A percentile compares a stretch with the other conserved stretches of the same genome.
phyloP scores from a whole-genome alignment of 495 filamentous ascomycete species.

The Parathielavia hyrcaniae region DNA sequence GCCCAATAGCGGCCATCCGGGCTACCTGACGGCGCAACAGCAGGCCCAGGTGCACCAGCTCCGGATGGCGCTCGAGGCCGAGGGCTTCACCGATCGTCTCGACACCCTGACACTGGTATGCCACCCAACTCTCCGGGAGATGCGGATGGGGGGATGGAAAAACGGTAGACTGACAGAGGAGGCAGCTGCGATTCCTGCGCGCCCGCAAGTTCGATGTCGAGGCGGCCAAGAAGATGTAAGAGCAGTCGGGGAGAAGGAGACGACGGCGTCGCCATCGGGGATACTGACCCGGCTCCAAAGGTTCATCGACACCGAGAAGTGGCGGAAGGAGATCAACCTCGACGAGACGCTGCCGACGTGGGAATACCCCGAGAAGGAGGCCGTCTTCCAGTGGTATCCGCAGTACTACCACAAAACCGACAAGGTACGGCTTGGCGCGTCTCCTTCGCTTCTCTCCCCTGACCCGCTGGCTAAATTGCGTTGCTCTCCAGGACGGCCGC shows the following conservation, averaged over 20 bases:
- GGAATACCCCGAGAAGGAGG: constrained; percentile 79
- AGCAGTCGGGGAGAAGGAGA: neutral
- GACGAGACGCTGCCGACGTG: constrained; percentile 76
- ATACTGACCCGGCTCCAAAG: constrained; percentile 42
- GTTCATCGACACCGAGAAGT: constrained; percentile 87
- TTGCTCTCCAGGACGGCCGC: constrained; percentile 68
- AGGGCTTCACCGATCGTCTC: constrained; percentile 75
- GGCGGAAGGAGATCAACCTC: constrained; percentile 75
- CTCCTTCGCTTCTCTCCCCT: neutral
- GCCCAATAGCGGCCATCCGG: constrained; percentile 70
- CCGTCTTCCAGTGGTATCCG: constrained; percentile 89
- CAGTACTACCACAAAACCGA: constrained; percentile 99
- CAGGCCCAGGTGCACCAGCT: constrained; percentile 86
- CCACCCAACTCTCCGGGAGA: neutral
- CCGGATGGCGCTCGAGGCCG: constrained; percentile 72
- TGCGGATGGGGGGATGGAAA: no score
- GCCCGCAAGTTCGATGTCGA: constrained; percentile 92
- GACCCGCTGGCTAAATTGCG: neutral
- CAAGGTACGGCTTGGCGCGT: constrained; percentile 55
- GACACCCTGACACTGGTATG: constrained; percentile 84
- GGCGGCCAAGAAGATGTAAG: constrained; percentile 78
- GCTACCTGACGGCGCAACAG: constrained; percentile 79
- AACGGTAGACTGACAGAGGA: constrained; percentile 17
- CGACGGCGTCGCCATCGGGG: neutral
- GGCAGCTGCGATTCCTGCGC: constrained; percentile 77